A percentile compares a stretch with the other conserved stretches of the same genome.
Conservation (phyloP, 495 filamentous ascomycete species). For the Xylaria venustula region DNA sequence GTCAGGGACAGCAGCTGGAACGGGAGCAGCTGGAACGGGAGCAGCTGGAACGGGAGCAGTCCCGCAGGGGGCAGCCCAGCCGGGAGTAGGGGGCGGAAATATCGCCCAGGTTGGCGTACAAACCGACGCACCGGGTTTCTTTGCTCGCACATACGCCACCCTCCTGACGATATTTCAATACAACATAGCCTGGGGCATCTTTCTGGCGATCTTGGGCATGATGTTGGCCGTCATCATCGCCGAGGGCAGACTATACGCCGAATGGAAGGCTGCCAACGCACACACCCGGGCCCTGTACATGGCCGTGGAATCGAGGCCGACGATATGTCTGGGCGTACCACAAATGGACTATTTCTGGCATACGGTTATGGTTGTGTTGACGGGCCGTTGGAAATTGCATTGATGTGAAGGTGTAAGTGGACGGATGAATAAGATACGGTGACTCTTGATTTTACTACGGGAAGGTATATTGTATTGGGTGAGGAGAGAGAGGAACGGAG, state of each 20-base stretch:
- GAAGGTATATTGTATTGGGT: not conserved
- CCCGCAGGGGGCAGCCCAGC: no score
- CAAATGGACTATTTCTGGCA: slow-evolving; percentile 11
- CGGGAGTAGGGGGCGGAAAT: no score
- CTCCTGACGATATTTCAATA: not conserved
- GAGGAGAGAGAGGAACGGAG: no score
- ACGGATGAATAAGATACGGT: not conserved
- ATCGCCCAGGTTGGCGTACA: not conserved
- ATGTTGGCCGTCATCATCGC: slow-evolving; percentile 4
- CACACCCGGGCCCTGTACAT: slow-evolving; percentile 12
- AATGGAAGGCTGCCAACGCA: slow-evolving; percentile 15
- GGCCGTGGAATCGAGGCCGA: not conserved
- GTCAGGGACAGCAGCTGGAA: not conserved
- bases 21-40: no score
- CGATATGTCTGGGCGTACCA: slow-evolving; percentile 9
- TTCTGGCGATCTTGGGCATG: not conserved
- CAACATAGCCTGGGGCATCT: not conserved
- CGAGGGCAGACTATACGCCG: slow-evolving; percentile 9
- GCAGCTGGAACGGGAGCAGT: no score
- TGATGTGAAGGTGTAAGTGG: not conserved
- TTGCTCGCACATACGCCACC: not conserved
- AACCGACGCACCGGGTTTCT: not conserved
- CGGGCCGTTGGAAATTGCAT: not conserved
- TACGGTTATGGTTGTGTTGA: not conserved
- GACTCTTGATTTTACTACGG: not conserved